A percentile compares a stretch with the other conserved stretches of the same genome.
These are phyloP conservation scores for Metschnikowia hibisci DNA, from an alignment of 805 yeast genomes.

Conservation along the genomic window DNA sequence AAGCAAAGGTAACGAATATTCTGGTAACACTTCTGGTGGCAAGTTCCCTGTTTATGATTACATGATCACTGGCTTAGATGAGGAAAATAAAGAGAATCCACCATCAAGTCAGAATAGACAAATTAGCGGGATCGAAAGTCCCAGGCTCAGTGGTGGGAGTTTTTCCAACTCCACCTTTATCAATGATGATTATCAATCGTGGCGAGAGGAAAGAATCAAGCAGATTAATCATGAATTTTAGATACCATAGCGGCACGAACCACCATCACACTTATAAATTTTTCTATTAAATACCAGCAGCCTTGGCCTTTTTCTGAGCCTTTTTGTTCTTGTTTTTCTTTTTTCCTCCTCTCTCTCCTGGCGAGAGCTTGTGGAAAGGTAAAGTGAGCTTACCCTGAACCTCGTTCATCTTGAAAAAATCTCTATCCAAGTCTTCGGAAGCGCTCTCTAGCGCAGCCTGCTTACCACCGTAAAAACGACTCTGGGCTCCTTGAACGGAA, in stretches of 20 bases:
- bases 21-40: neutral
- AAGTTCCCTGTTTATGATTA: neutral
- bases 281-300: constrained; percentile 15
- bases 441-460: constrained; percentile 77
- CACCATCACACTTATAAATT: neutral
- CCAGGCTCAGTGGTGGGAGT: constrained; percentile 20
- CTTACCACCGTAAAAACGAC: constrained; percentile 70
- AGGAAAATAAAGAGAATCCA: constrained; percentile 17
- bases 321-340: constrained; percentile 75
- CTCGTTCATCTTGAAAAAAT: constrained; percentile 69
- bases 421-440: constrained; percentile 79
- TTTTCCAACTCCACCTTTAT: constrained; percentile 36
- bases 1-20: neutral
- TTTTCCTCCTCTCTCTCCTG: constrained; percentile 35
- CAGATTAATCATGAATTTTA: constrained; percentile 11
- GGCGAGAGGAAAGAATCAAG: constrained; percentile 37
- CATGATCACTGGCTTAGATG: constrained; percentile 2
- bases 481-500: constrained; percentile 31
- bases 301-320: constrained; percentile 42
- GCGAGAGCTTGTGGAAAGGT: constrained; percentile 65
- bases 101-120: constrained; percentile 1
- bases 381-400: constrained; percentile 59
- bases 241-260: constrained; percentile 1
- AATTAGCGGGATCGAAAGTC: constrained; percentile 4
- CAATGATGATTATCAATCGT: constrained; percentile 38